These are phyloP conservation scores for Agrocybe chaxingu DNA, from an alignment of 768 basidiomycete species.

Conservation along the genomic window DNA sequence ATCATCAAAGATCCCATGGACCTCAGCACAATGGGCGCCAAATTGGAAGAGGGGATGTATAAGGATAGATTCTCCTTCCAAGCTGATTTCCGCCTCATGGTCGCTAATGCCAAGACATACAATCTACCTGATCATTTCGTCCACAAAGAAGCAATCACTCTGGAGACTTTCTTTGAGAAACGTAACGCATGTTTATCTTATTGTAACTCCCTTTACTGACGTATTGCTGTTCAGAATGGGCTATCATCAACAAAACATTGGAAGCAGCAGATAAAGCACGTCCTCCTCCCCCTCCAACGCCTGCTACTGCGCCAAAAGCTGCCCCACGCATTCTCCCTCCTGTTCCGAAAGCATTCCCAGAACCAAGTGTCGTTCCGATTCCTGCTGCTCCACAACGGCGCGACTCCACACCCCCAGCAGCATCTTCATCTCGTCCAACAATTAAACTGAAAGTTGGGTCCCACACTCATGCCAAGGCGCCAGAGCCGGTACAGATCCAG, in stretches of 20 bases:
- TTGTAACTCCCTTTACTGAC: background rate
- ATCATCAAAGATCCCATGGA: slow-evolving; percentile 95
- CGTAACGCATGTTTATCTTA: slow-evolving; percentile 44
- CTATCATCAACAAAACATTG: slow-evolving; percentile 79
- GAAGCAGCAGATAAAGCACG: slow-evolving; percentile 59
- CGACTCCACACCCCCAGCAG: slow-evolving; percentile 15
- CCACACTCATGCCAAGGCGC: slow-evolving; percentile 28
- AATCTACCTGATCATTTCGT: slow-evolving; percentile 71
- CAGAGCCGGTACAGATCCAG: slow-evolving; percentile 26
- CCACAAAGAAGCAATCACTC: slow-evolving; percentile 67
- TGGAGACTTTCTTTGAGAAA: slow-evolving; percentile 85
- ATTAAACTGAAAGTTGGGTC: slow-evolving; percentile 69
- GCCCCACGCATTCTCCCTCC: slow-evolving; percentile 35
- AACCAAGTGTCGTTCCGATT: slow-evolving; percentile 1
- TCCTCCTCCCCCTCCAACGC: slow-evolving; percentile 17
- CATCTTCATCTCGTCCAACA: slow-evolving; percentile 45
- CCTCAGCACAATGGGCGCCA: slow-evolving; percentile 81
- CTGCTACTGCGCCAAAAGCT: slow-evolving; percentile 21
- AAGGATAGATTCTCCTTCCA: slow-evolving; percentile 80
- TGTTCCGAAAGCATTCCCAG: slow-evolving; percentile 36
- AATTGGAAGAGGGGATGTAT: slow-evolving; percentile 85
- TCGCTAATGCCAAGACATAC: slow-evolving; percentile 83
- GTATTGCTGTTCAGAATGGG: slow-evolving; percentile 64
- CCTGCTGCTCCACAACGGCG: slow-evolving; percentile 3
- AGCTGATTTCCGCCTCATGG: slow-evolving; percentile 85